These are phyloP conservation scores for Phytophthora hibernalis DNA, from an alignment of 352 stramenopile species.

Conservation along the genomic window DNA sequence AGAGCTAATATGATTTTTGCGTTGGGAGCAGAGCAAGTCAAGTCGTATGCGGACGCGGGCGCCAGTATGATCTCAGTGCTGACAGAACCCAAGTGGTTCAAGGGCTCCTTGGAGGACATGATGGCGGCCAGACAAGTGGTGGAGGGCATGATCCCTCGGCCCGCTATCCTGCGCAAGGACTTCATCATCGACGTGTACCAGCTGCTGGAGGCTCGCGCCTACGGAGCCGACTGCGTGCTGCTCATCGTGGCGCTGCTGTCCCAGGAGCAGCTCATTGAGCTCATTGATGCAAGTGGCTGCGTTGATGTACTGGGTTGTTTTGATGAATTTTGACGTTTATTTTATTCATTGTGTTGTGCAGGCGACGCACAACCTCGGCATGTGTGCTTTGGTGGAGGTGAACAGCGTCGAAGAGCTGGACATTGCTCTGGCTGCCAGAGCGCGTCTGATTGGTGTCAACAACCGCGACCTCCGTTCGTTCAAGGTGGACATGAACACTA, in stretches of 20 bases:
- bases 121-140: conserved; percentile 58
- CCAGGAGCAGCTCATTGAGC: conserved; percentile 55
- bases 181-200: conserved; percentile 97
- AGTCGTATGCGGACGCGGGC: conserved; percentile 91
- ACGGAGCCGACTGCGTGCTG: conserved; percentile 97
- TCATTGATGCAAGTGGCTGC: conserved; percentile 58
- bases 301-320: neutral
- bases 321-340: conserved; percentile 4
- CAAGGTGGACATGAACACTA: conserved; percentile 97
- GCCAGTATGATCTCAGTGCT: conserved; percentile 97
- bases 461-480: conserved; percentile 99
- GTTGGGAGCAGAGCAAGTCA: conserved; percentile 83
- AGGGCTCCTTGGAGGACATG: conserved; percentile 94
- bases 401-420: conserved; percentile 96
- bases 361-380: conserved; percentile 91
- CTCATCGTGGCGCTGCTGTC: conserved; percentile 96
- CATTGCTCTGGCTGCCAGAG: conserved; percentile 92
- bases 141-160: conserved; percentile 49
- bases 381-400: conserved; percentile 98
- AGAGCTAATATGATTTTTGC: conserved; percentile 20
- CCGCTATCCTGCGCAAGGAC: conserved; percentile 92
- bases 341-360: conserved; percentile 29
- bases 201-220: conserved; percentile 93
- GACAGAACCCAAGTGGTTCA: conserved; percentile 98
- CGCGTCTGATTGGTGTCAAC: conserved; percentile 97